Evolutionary conservation across 1,284 basidiomycete genomes (phyloP).

Genomic region (Meira miltonrushii): DNA sequence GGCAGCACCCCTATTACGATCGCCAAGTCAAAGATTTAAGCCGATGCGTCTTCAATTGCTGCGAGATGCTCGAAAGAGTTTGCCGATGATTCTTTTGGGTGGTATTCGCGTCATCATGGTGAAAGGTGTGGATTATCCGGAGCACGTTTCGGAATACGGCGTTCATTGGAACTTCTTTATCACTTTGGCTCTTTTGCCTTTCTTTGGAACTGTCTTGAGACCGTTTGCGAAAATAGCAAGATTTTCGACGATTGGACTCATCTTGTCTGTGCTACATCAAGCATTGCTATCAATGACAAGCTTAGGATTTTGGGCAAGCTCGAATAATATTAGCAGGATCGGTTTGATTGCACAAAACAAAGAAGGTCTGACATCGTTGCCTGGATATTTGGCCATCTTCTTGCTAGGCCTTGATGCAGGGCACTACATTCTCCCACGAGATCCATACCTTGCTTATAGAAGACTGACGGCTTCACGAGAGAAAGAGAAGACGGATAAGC

Average conservation of each 20-base stretch:
- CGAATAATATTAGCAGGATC: not conserved
- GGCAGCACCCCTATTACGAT: constrained; percentile 62
- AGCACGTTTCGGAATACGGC: constrained; percentile 93
- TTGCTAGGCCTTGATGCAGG: constrained; percentile 77
- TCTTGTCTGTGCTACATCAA: constrained; percentile 53
- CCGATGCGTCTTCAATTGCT: constrained; percentile 22
- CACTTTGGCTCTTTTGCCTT: constrained; percentile 75
- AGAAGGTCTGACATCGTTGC: constrained; percentile 77
- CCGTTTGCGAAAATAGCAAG: constrained; percentile 59
- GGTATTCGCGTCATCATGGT: constrained; percentile 75
- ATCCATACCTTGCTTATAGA: constrained; percentile 56
- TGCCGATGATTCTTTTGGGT: constrained; percentile 71
- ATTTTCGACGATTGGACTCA: constrained; percentile 64
- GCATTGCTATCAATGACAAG: constrained; percentile 15
- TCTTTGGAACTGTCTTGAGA: constrained; percentile 62
- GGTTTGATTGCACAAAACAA: constrained; percentile 76
- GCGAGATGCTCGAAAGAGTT: constrained; percentile 59
- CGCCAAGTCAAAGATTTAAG: constrained; percentile 16
- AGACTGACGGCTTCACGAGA: constrained; percentile 10
- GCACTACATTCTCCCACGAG: constrained; percentile 67
- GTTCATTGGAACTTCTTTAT: constrained; percentile 99
- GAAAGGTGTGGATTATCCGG: constrained; percentile 89
- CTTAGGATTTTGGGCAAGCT: constrained; percentile 32
- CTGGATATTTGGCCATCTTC: constrained; percentile 84
- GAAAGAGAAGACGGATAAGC: constrained; percentile 22